phyloP scores from a whole-genome alignment of 805 yeast genomes.

The Kurtzmaniella cleridarum region DNA sequence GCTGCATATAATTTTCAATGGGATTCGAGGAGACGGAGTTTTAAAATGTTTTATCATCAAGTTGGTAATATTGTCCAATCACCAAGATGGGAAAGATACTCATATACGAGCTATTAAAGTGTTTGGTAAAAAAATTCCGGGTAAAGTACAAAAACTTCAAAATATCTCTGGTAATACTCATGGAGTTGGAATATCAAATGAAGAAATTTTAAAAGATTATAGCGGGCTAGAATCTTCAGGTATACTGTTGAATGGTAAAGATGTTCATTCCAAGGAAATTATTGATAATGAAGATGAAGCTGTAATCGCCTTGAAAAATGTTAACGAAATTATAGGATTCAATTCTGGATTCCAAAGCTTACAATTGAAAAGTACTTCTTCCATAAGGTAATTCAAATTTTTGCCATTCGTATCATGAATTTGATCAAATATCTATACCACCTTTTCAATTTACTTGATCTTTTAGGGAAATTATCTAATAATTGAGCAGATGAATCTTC shows the following conservation, averaged over 20 bases:
- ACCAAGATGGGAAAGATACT: conserved; percentile 94
- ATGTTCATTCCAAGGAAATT: conserved; percentile 1
- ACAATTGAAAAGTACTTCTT: conserved; percentile 31
- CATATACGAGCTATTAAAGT: conserved; percentile 73
- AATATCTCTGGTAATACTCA: conserved; percentile 1
- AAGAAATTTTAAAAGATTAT: conserved; percentile 17
- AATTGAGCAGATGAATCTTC: too few relatives aligned
- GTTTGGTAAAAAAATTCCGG: conserved; percentile 32
- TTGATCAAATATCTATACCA: too few relatives aligned
- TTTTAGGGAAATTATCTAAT: not conserved
- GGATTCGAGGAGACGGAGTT: conserved; percentile 48
- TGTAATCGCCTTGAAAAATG: conserved; percentile 25
- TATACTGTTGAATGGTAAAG: not conserved
- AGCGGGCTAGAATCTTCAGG: conserved; percentile 7
- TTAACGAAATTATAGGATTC: conserved; percentile 35
- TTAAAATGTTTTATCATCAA: conserved; percentile 65
- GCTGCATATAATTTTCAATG: conserved; percentile 59
- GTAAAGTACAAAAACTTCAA: conserved; percentile 1
- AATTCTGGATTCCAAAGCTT: conserved; percentile 38
- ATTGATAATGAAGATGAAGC: conserved; percentile 16
- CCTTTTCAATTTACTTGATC: not conserved
- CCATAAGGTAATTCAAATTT: conserved; percentile 20
- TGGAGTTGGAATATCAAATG: conserved; percentile 3
- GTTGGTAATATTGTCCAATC: conserved; percentile 64
- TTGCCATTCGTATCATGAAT: too few relatives aligned